Evolutionary conservation across 352 stramenopile genomes (phyloP), one percentile per base, ranked within the genome.

Genomic region (Pythium plurisporium): DNA sequence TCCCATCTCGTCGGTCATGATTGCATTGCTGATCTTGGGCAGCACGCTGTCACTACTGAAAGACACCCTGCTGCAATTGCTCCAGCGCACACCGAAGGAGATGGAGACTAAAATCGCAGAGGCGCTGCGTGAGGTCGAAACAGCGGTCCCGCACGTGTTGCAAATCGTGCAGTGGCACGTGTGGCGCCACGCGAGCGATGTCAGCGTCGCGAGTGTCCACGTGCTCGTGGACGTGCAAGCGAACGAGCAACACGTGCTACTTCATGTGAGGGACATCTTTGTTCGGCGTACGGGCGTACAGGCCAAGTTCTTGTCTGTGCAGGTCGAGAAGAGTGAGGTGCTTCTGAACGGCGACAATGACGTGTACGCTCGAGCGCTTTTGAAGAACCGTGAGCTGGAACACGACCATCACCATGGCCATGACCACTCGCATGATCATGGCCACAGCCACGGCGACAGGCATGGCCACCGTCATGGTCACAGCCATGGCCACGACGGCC

Each of bases 21-120:
- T 96, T 46, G 82, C 84, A 22, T 46, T 96, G 47, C 59, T 96
- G 30, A 93, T 96, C 61, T 70, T 95, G 45, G 80, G 74, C n/a
- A 91, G 80, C 34, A 94, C 84, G 5, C 50, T 92, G 42, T 82
- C 84, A 57, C 67, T 94, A 37, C 54, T 94, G 6, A 85, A 80
- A 36, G 79, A 89, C 36, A 94, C 82, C 23, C 55, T 87, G 33
- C 59, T 78, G 22, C 81, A 94, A 59, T 46, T 94, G 11, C 41
- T 94, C 22, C 82, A 92, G 59, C 76, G 82, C 1, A 76, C 87
- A 8, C 79, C 79, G 11, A 65, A 75, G 36, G 79, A 87, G 8
- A 53, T 84, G 48, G 70, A 87, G 55, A 37, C 25, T 4, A 68
- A 73, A 9, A 58, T 92, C 2, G 62, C 73, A 14, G 59, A 65